Evolutionary conservation across 1,139 yeast species (phyloP), one percentile per base, ranked within the genome.

Genomic region (Petasospora rhodanensis): DNA sequence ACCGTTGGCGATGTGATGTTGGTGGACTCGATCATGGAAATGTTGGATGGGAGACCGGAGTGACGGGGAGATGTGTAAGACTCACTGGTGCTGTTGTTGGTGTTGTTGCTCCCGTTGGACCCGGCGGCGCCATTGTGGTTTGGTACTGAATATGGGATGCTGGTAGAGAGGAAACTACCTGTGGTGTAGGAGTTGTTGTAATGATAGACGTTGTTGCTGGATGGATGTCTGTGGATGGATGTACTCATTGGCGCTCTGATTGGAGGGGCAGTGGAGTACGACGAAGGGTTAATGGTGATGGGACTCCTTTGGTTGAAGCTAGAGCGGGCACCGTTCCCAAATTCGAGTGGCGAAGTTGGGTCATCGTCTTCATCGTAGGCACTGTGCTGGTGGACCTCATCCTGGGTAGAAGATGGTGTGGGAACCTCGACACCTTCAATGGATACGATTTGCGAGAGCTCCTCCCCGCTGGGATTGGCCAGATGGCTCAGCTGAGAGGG

Each of bases 121-220:
- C 21, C 26, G 19, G 38, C 38, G 10, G 36, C 39, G 14, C 34
- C 34, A 14, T 43, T 39, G 34, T 43, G 44, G 31, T 61, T 61
- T 1, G 91, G 91, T 2, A 79, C 87, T 7, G 80, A 68, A 54
- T 79, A 81, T 1, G 91, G 91, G 33, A 81, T 80, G 31, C 76
- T 69, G 14, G 76, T 64, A 10, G 84, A 73, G 43, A 34, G 79
- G 51, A 20, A 57, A 54, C 42, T 40, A 13, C 34, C 38, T 16
- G 30, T 22, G 9, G 40, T 24, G 32, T 41, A 44, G 1, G 51
- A 45, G 36, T 35, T 43, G 37, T 35, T 35, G 29, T 34, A 29
- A 26, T 35, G 29, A 25, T 31, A 24, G 11, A 24, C 35, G 13
- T 32, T 37, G 14, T 24, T 21, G 4, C 24, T 27, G 2, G 47